Evolutionary conservation across 805 yeast genomes (phyloP).

Genomic region (Phaffomyces antillensis): DNA sequence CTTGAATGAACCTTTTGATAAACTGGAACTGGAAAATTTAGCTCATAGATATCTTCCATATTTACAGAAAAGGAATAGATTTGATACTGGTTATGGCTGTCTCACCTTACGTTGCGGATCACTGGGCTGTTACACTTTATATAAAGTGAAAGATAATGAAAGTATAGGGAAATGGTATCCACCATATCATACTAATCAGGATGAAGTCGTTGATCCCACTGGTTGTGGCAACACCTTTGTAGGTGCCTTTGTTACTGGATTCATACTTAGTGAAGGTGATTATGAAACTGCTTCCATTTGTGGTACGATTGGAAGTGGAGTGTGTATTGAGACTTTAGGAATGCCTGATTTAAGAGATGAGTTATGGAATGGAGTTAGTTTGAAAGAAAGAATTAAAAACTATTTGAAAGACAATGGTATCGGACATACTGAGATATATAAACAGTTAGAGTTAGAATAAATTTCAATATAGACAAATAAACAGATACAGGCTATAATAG

Average conservation of each 20-base stretch:
- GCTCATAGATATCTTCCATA: constrained; percentile 35
- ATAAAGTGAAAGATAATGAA: constrained; percentile 18
- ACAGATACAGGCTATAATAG: too few species aligned
- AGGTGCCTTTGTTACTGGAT: constrained; percentile 70
- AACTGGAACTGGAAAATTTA: constrained; percentile 34
- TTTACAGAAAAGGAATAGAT: constrained; percentile 29
- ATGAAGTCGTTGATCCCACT: constrained; percentile 73
- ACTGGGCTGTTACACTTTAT: constrained; percentile 51
- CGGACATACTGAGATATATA: neutral
- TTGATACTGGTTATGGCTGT: constrained; percentile 30
- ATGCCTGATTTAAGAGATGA: constrained; percentile 40
- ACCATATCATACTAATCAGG: constrained; percentile 55
- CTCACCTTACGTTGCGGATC: constrained; percentile 73
- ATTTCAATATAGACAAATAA: neutral
- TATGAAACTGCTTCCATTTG: constrained; percentile 50
- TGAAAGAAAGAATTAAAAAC: constrained; percentile 35
- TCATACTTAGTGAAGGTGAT: constrained; percentile 38
- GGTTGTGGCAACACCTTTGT: constrained; percentile 92
- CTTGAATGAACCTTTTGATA: constrained; percentile 32
- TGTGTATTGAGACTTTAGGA: constrained; percentile 77
- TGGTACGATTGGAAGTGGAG: constrained; percentile 76
- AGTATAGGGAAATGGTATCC: constrained; percentile 43
- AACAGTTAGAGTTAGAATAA: too few species aligned
- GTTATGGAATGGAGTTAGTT: constrained; percentile 53
- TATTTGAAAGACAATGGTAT: constrained; percentile 29